These are phyloP conservation scores for Nyctanthes arbortristis DNA, from an alignment of 257 asterid species.

Conservation along the genomic window DNA sequence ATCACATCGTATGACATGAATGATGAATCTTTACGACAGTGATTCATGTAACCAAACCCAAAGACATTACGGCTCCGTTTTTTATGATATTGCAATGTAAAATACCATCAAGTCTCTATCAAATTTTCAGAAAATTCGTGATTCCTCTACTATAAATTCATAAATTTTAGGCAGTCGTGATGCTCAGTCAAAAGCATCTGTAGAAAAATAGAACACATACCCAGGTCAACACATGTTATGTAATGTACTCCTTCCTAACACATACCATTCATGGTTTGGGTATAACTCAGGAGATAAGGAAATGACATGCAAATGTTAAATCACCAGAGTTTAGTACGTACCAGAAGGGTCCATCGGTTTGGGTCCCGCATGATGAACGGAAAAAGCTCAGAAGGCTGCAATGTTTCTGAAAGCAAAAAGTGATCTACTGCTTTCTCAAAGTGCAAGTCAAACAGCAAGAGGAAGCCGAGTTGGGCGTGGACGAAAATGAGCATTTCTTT, in stretches of 20 bases:
- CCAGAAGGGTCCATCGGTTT: constrained; percentile 96
- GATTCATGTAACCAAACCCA: not conserved
- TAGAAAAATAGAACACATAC: constrained; percentile 3
- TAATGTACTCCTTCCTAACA: not conserved
- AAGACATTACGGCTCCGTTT: not conserved
- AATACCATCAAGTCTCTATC: not conserved
- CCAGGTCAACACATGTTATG: not conserved
- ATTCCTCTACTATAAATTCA: no score
- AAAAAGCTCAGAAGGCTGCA: constrained; percentile 97
- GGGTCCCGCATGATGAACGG: constrained; percentile 97
- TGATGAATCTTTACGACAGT: not conserved
- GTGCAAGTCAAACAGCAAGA: constrained; percentile 86
- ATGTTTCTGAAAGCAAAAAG: constrained; percentile 82
- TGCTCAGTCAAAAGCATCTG: not conserved
- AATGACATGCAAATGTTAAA: not conserved
- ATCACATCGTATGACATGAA: not conserved
- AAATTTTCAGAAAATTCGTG: no score
- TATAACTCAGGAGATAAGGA: not conserved
- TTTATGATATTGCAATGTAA: not conserved
- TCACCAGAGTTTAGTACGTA: constrained; percentile 30
- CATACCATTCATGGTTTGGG: not conserved
- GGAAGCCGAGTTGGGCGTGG: constrained; percentile 96
- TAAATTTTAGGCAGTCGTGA: not conserved
- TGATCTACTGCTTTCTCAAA: constrained; percentile 95
- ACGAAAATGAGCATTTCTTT: constrained; percentile 73